Evolutionary conservation across 1,284 basidiomycete species (phyloP).

Genomic region (Apiotrichum laibachii): DNA sequence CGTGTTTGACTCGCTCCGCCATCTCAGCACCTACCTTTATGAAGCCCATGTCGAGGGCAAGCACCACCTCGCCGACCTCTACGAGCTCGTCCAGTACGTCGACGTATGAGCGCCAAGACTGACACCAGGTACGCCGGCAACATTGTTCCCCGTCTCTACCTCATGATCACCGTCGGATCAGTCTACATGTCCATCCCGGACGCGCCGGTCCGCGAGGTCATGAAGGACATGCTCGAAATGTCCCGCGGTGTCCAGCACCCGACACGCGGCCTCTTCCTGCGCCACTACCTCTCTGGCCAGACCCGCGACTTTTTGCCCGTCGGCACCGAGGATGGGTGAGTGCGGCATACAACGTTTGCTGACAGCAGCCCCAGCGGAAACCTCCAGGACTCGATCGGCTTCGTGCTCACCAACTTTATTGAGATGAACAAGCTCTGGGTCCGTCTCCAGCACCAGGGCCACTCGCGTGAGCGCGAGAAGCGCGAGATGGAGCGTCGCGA

Average conservation of each 20-base stretch:
- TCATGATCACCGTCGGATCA: constrained; percentile 97
- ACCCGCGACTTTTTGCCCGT: constrained; percentile 89
- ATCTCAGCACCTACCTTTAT: constrained; percentile 89
- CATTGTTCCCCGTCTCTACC: constrained; percentile 88
- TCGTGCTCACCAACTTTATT: constrained; percentile 94
- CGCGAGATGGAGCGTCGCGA: constrained; percentile 91
- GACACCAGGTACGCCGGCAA: constrained; percentile 49
- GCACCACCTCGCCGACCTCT: constrained; percentile 92
- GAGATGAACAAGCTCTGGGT: constrained; percentile 99
- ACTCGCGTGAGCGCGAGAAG: constrained; percentile 90
- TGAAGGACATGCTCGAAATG: constrained; percentile 99
- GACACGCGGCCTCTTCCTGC: constrained; percentile 83
- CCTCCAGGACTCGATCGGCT: constrained; percentile 86
- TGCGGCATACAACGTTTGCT: constrained; percentile 11
- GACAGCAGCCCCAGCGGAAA: constrained; percentile 70
- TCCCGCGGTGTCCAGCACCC: constrained; percentile 90
- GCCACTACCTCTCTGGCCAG: constrained; percentile 92
- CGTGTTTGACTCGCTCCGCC: constrained; percentile 87
- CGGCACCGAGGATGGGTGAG: constrained; percentile 76
- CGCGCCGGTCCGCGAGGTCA: constrained; percentile 93
- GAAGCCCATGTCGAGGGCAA: constrained; percentile 83
- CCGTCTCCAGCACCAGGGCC: constrained; percentile 89
- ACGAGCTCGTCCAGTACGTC: constrained; percentile 89
- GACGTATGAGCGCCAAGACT: background rate
- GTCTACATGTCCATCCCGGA: constrained; percentile 96